Evolutionary conservation across 2,329 filamentous ascomycete genomes (phyloP).

Genomic region (Alternaria metachromatica): DNA sequence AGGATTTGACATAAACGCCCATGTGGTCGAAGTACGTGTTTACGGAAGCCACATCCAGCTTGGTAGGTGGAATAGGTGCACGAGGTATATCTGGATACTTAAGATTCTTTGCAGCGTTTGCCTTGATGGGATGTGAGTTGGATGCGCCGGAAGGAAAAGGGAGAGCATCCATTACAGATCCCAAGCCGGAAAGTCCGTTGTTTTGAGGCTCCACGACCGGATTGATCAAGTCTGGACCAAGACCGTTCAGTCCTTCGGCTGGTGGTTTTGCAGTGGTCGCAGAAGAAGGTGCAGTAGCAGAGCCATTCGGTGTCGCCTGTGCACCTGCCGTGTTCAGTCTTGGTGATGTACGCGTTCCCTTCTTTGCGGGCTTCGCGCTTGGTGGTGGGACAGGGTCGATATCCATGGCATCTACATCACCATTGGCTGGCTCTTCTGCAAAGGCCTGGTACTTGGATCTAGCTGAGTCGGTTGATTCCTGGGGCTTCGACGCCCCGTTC

Average conservation of each 20-base stretch:
- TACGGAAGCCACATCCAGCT: slow-evolving; percentile 57
- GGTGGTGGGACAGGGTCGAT: slow-evolving; percentile 51
- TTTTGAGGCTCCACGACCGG: slow-evolving; percentile 56
- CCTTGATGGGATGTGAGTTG: slow-evolving; percentile 51
- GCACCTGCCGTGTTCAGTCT: slow-evolving; percentile 9
- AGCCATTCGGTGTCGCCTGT: slow-evolving; percentile 22
- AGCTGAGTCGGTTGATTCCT: slow-evolving; percentile 34
- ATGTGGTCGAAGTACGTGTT: slow-evolving; percentile 61
- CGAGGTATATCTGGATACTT: slow-evolving; percentile 60
- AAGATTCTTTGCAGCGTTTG: slow-evolving; percentile 49
- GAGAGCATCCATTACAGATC: slow-evolving; percentile 60
- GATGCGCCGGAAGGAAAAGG: slow-evolving; percentile 65
- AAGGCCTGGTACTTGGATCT: slow-evolving; percentile 42
- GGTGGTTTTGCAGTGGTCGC: slow-evolving; percentile 19
- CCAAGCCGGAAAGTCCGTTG: slow-evolving; percentile 59
- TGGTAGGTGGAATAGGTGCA: slow-evolving; percentile 54
- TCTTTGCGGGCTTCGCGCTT: slow-evolving; percentile 14
- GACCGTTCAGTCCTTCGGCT: slow-evolving; percentile 47
- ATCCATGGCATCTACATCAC: slow-evolving; percentile 55
- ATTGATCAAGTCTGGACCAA: slow-evolving; percentile 58
- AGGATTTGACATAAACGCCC: slow-evolving; percentile 63
- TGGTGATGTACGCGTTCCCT: slow-evolving; percentile 5
- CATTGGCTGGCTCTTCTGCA: slow-evolving; percentile 34
- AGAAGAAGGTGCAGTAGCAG: slow-evolving; percentile 21
- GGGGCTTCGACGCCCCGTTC: slow-evolving; percentile 37